A percentile compares a stretch with the other conserved stretches of the same genome.
These are phyloP conservation scores for Sporormia fimetaria DNA, from an alignment of 495 filamentous ascomycete species.

Conservation along the genomic window DNA sequence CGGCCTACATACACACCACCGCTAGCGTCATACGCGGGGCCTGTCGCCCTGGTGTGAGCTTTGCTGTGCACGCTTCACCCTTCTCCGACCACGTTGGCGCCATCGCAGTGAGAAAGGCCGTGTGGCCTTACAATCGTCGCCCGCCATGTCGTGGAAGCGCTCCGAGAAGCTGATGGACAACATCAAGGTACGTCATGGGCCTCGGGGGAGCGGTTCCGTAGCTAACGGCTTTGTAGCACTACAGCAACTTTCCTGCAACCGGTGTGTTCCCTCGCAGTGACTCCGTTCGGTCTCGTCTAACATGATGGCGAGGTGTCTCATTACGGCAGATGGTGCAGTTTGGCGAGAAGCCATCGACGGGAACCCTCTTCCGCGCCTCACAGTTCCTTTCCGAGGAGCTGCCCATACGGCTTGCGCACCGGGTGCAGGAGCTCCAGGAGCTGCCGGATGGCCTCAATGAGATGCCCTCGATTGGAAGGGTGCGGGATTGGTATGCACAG, in stretches of 20 bases:
- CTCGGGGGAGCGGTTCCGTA: background rate
- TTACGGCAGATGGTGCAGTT: slow-evolving; percentile 99
- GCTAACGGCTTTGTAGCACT: slow-evolving; percentile 43
- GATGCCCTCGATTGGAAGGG: slow-evolving; percentile 92
- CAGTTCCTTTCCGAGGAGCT: slow-evolving; percentile 98
- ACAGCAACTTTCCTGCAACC: slow-evolving; percentile 92
- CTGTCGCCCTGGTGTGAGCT: slow-evolving; percentile 12
- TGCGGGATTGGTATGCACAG: slow-evolving; percentile 97
- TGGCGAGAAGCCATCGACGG: slow-evolving; percentile 46
- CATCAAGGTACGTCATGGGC: slow-evolving; percentile 50
- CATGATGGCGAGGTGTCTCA: slow-evolving; percentile 36
- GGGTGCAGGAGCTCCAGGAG: slow-evolving; percentile 82
- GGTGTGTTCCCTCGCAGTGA: slow-evolving; percentile 44
- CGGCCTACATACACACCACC: background rate
- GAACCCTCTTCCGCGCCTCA: slow-evolving; percentile 91
- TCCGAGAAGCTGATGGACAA: slow-evolving; percentile 87
- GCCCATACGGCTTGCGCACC: slow-evolving; percentile 89
- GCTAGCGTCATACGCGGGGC: slow-evolving; percentile 25
- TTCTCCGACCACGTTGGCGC: slow-evolving; percentile 15
- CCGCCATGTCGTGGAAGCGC: slow-evolving; percentile 58
- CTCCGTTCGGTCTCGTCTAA: slow-evolving; percentile 5
- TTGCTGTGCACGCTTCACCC: background rate
- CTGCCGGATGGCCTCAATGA: slow-evolving; percentile 96
- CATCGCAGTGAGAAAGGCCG: slow-evolving; percentile 14
- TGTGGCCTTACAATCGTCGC: slow-evolving; percentile 19